These are phyloP conservation scores for Auricularia sp. DNA, from an alignment of 768 basidiomycete genomes.

Conservation along the genomic window DNA sequence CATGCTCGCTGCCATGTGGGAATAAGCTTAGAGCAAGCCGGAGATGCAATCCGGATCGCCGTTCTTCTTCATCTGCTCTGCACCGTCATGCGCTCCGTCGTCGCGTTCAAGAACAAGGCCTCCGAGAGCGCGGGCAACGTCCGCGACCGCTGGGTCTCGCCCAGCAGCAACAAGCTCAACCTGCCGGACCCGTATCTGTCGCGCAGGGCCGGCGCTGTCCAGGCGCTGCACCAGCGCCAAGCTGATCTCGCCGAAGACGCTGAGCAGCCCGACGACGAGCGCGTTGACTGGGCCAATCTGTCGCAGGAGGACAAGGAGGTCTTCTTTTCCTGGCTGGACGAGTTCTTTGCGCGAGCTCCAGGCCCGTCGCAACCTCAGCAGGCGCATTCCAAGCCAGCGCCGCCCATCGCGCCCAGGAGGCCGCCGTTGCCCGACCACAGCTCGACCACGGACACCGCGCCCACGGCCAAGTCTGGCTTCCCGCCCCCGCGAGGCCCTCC, in stretches of 20 bases:
- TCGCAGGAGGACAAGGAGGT: slow-evolving; percentile 54
- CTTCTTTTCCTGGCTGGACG: slow-evolving; percentile 74
- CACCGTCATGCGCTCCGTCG: neutral
- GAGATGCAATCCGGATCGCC: neutral
- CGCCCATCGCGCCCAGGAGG: neutral
- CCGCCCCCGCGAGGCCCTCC: neutral
- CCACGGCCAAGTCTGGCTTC: neutral
- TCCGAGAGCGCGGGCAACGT: neutral
- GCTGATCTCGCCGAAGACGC: neutral
- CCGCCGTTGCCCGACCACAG: neutral
- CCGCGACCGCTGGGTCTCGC: neutral
- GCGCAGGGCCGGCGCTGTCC: neutral
- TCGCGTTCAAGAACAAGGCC: neutral
- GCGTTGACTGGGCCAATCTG: slow-evolving; percentile 62
- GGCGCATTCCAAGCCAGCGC: neutral
- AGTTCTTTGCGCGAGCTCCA: slow-evolving; percentile 44
- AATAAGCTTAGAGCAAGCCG: neutral
- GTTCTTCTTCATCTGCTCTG: neutral
- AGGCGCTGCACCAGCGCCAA: neutral
- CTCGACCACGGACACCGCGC: neutral
- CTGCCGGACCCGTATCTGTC: neutral
- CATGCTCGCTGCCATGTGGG: neutral
- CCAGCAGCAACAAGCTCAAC: neutral
- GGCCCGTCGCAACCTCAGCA: neutral
- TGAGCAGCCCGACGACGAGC: slow-evolving; percentile 6